Base-by-base conservation (phyloP, 192 early-diverging fungal genomes). In the Mortierella claussenii region DNA sequence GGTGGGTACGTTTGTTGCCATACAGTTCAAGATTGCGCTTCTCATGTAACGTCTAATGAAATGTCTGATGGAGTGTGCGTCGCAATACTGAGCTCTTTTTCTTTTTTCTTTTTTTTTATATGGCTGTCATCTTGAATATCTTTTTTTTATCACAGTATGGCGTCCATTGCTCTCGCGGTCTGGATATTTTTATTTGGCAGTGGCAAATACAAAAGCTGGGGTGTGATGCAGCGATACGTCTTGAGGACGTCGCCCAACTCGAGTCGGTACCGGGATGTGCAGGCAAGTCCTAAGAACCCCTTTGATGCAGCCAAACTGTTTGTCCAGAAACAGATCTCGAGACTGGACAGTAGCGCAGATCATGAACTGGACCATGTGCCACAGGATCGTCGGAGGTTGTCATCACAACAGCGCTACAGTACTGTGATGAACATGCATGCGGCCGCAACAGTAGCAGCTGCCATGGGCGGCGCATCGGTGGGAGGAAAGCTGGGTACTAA, bases 121-220 rank as follows among this genome's bases (percentile, higher is more conserved):
- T 11, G 7, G 37, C 7, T 40, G 13, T 13, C 13, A 13, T 13
- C 24, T 31, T 57, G n/a, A 32, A 0, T 33, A 2, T 36, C 23
- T 31, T 44, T 11, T 44, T 57, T n/a, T 63, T 57, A 32, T 32
- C 15, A 18, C 26, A 76, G 73, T 47, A 66, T 76, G 73, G 73
- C 65, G 8, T 76, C 73, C 12, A 54, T 76, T 31, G 68, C 62
- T 2, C 24, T 69, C 1, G 78, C 78, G 2, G 51, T 70, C 0
- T 79, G 78, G 78, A 66, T 69, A 20, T 69, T 79, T 37, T 49
- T 79, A 43, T 79, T 79, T 48, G 78, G 78, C 21, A 65, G 50
- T 17, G 78, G 78, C 26, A 79, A 61, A 32, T 79, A 69, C 64
- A 79, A 79, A 55, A 70, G 68, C 31, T 79, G 78, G 78, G 78